Conservation (phyloP, 306 rosid species). For the Acacia melanoxylon region DNA sequence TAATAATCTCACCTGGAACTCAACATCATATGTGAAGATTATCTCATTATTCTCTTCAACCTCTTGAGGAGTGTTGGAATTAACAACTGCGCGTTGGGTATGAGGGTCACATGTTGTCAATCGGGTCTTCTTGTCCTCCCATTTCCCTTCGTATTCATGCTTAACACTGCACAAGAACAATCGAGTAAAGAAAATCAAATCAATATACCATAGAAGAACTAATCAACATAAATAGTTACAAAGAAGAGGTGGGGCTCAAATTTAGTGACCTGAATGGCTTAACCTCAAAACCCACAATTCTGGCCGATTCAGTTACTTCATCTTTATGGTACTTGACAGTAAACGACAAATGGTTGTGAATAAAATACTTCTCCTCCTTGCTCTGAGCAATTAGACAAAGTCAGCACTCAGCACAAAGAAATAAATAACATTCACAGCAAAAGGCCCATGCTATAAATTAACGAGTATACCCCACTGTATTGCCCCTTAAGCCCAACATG, state of each 20-base stretch:
- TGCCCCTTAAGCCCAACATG: slow-evolving; percentile 90
- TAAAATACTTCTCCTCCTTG: slow-evolving; percentile 78
- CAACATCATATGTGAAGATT: slow-evolving; percentile 88
- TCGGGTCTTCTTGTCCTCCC: slow-evolving; percentile 71
- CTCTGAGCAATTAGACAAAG: slow-evolving; percentile 55
- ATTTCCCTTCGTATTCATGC: slow-evolving; percentile 90
- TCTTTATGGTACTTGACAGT: slow-evolving; percentile 87
- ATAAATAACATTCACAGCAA: slow-evolving; percentile 29
- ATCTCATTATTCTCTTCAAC: slow-evolving; percentile 84
- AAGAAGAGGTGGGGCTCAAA: slow-evolving; percentile 5
- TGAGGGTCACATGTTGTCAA: slow-evolving; percentile 94
- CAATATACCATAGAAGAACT: slow-evolving; percentile 9
- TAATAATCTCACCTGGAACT: slow-evolving; percentile 69
- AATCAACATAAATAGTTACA: background rate
- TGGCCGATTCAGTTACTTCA: slow-evolving; percentile 71
- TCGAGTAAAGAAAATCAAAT: slow-evolving; percentile 28
- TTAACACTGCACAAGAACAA: slow-evolving; percentile 64
- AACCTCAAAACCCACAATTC: slow-evolving; percentile 99
- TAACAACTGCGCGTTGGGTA: slow-evolving; percentile 75
- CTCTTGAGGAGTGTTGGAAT: slow-evolving; percentile 91
- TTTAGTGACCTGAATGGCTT: slow-evolving; percentile 72
- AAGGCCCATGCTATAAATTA: slow-evolving; percentile 23
- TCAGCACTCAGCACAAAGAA: slow-evolving; percentile 38
- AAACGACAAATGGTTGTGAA: slow-evolving; percentile 92
- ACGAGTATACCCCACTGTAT: slow-evolving; percentile 64